A percentile compares a stretch with the other conserved stretches of the same genome.
Conservation (phyloP, 2,329 filamentous ascomycete species). For the Claviceps humidiphila region DNA sequence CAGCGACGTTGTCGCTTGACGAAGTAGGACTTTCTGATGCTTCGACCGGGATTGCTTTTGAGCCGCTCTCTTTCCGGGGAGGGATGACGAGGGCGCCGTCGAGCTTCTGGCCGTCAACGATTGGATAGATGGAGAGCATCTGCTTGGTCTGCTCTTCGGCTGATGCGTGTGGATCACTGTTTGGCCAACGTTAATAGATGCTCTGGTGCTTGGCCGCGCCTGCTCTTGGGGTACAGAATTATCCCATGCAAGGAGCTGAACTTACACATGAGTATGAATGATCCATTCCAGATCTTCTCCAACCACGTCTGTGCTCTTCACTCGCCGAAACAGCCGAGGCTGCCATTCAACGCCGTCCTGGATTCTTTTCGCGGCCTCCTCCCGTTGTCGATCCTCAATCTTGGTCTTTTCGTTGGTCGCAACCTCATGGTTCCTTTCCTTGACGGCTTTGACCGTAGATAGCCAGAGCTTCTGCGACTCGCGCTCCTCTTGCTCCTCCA, state of each 20-base stretch:
- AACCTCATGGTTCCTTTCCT: constrained; percentile 69
- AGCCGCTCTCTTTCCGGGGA: constrained; percentile 16
- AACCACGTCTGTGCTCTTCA: constrained; percentile 64
- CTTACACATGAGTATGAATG: constrained; percentile 72
- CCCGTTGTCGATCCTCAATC: constrained; percentile 83
- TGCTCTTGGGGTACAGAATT: background rate
- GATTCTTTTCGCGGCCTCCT: constrained; percentile 68
- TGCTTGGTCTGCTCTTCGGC: constrained; percentile 64
- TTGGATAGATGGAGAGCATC: constrained; percentile 74
- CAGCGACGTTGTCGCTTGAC: constrained; percentile 28
- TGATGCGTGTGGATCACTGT: constrained; percentile 29
- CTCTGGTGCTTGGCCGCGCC: background rate
- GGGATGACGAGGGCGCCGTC: constrained; percentile 43
- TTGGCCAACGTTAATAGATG: constrained; percentile 8
- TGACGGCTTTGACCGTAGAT: constrained; percentile 68
- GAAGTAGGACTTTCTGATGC: constrained; percentile 23
- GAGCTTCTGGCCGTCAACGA: constrained; percentile 62
- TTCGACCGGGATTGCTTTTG: constrained; percentile 8
- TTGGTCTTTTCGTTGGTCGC: constrained; percentile 95
- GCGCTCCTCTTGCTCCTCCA: constrained; percentile 76
- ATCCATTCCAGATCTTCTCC: constrained; percentile 93
- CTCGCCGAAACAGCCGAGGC: constrained; percentile 69
- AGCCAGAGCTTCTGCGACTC: constrained; percentile 86
- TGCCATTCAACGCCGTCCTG: constrained; percentile 78
- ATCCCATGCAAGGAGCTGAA: background rate